Conservation (phyloP, 2,329 filamentous ascomycete genomes). For the Aspergillus melleus region DNA sequence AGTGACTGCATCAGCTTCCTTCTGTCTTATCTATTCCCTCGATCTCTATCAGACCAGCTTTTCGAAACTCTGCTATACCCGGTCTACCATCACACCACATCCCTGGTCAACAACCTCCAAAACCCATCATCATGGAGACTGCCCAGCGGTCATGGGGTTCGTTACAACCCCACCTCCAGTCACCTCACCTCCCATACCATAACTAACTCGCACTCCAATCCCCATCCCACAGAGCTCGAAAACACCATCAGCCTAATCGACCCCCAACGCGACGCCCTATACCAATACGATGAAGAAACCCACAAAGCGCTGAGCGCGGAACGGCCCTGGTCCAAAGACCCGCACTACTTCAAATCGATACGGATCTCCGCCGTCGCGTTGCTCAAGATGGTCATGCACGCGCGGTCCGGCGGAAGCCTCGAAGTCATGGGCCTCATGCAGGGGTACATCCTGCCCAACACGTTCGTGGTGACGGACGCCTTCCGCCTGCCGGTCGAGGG, state of each 20-base stretch:
- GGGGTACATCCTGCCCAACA: constrained; percentile 81
- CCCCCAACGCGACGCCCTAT: constrained; percentile 84
- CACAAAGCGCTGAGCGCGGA: constrained; percentile 66
- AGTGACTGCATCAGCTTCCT: not conserved
- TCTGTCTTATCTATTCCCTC: not conserved
- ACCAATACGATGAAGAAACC: constrained; percentile 70
- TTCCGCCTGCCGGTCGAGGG: constrained; percentile 94
- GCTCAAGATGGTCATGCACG: constrained; percentile 99
- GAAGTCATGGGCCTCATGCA: constrained; percentile 99
- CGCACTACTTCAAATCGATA: constrained; percentile 87
- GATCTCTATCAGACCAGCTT: not conserved
- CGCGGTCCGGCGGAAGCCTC: constrained; percentile 85
- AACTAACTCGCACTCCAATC: constrained; percentile 10
- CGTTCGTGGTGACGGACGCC: constrained; percentile 87
- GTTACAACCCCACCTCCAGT: constrained; percentile 12
- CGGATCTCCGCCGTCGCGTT: constrained; percentile 91
- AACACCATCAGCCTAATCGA: constrained; percentile 84
- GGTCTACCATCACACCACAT: not conserved
- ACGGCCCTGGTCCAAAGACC: constrained; percentile 75
- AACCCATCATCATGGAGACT: constrained; percentile 50
- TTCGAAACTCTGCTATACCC: not conserved
- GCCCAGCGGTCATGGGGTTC: constrained; percentile 63
- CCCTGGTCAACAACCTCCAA: not conserved
- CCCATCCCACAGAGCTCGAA: constrained; percentile 69
- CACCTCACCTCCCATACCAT: constrained; percentile 1